Evolutionary conservation across 177 flowering plant genomes (phyloP).

Genomic region (Tripterygium wilfordii): DNA sequence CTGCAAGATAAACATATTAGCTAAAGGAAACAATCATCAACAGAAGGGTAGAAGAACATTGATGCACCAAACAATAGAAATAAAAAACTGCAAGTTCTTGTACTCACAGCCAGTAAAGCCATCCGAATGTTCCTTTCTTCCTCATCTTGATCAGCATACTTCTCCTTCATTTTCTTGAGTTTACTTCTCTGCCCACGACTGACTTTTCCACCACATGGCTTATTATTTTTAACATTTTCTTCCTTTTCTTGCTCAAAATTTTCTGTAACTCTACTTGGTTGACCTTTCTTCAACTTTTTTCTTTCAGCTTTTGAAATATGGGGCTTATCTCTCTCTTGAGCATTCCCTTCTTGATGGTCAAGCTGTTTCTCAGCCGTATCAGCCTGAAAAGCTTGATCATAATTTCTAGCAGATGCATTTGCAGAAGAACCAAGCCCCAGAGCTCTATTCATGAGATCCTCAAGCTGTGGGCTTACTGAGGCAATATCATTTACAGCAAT

Average conservation of each 20-base stretch:
- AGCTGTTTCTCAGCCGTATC: conserved; percentile 28
- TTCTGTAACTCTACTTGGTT: conserved; percentile 18
- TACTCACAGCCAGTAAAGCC: conserved; percentile 89
- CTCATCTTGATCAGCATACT: conserved; percentile 93
- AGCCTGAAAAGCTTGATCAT: conserved; percentile 31
- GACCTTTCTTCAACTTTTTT: conserved; percentile 64
- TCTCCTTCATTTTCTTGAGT: conserved; percentile 93
- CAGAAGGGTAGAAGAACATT: not conserved
- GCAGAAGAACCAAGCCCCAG: conserved; percentile 79
- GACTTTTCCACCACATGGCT: conserved; percentile 48
- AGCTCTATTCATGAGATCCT: conserved; percentile 85
- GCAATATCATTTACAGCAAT: conserved; percentile 17
- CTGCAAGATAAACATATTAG: not conserved
- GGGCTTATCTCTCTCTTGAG: conserved; percentile 52
- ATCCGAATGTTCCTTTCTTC: conserved; percentile 86
- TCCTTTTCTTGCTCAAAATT: conserved; percentile 30
- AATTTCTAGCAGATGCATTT: conserved; percentile 27
- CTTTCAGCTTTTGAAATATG: conserved; percentile 86
- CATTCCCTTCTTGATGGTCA: conserved; percentile 32
- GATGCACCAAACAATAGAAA: not conserved
- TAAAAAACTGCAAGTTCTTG: not conserved
- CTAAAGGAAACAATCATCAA: not conserved
- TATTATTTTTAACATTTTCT: conserved; percentile 23
- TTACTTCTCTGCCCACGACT: conserved; percentile 84
- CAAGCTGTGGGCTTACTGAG: conserved; percentile 48